phyloP scores from a whole-genome alignment of 345 rosid genomes.

The Rhizophora mangle region DNA sequence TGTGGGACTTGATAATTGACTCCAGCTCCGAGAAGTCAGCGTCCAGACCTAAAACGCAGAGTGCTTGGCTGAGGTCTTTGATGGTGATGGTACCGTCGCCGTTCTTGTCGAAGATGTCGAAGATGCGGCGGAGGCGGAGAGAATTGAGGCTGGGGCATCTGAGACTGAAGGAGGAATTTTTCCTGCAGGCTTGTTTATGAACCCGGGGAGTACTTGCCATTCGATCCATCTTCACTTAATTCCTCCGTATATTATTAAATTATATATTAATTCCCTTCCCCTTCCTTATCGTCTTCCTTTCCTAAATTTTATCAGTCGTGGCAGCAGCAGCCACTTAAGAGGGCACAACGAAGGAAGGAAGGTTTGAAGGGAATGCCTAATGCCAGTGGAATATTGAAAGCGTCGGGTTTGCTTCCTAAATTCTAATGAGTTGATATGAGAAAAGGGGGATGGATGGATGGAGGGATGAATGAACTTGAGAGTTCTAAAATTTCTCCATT shows the following conservation, averaged over 20 bases:
- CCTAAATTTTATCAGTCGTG: too few species aligned
- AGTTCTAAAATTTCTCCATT: too few species aligned
- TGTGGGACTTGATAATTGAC: conserved; percentile 46
- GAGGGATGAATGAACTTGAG: too few species aligned
- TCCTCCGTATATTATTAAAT: too few species aligned
- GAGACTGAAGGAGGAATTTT: conserved; percentile 23
- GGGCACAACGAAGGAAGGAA: too few species aligned
- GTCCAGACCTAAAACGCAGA: conserved; percentile 61
- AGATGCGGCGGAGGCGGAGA: conserved; percentile 48
- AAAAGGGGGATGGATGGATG: too few species aligned
- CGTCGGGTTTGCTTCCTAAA: too few species aligned
- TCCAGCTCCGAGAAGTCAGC: conserved; percentile 57
- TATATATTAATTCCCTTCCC: neutral
- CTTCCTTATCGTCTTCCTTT: neutral
- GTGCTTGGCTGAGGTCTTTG: conserved; percentile 64
- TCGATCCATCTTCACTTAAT: neutral
- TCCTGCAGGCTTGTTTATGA: neutral
- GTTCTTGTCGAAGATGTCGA: conserved; percentile 81
- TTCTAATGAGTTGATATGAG: too few species aligned
- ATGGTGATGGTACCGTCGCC: conserved; percentile 72
- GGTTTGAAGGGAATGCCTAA: too few species aligned
- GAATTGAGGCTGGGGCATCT: conserved; percentile 29
- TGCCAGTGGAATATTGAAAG: too few species aligned
- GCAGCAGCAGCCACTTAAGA: neutral
- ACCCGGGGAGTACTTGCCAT: neutral